Base-by-base conservation (phyloP, 1,284 basidiomycete genomes). In the Ceratobasidium sp. region DNA sequence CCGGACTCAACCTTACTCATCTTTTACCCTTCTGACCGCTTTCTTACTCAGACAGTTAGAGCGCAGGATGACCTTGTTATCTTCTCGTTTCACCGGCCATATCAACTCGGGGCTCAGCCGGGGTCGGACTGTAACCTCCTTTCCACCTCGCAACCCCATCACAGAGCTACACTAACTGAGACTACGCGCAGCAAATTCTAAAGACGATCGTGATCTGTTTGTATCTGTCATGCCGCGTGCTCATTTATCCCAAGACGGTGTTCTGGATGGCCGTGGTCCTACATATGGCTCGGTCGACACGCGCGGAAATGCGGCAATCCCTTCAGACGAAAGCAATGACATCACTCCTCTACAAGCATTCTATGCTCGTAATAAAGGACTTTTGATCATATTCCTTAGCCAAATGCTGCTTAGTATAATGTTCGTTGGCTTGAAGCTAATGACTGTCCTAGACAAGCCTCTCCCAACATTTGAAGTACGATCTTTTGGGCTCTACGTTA, bases 371-470 rank as follows among this genome's bases (percentile, higher is more conserved):
- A 67, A 72, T 34, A n/a, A 65, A 64, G 72, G 72, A 2, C 36
- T 73, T 18, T 39, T 73, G 14, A 62, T 65, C 23, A 69, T 73
- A 14, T 52, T 52, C 30, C 36, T 39, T 21, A 55, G 61, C 32
- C 72, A 73, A 39, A 26, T 65, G 4, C 64, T 73, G 50, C 64
- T 57, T 23, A 65, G 50, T n/a, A 55, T 69, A 30, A 72, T 72
- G 71, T 71, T 65, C 39, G 21, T 69, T 10, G 61, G 72, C 14
- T 67, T 73, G 10, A 69, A 69, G 32, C 10, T 70, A 52, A 34
- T 70, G 34, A 70, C 72, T 3, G 41, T 34, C 4, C 32, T 73
- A 2, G 52, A 48, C n/a, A 32, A 57, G 12, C 72, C 72, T 21
- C 34, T 69, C 3, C 64, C 64, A 16, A 69, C 72, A 21, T 43